Evolutionary conservation across 1,284 basidiomycete genomes (phyloP).

Genomic region (Neonothopanus nambi): DNA sequence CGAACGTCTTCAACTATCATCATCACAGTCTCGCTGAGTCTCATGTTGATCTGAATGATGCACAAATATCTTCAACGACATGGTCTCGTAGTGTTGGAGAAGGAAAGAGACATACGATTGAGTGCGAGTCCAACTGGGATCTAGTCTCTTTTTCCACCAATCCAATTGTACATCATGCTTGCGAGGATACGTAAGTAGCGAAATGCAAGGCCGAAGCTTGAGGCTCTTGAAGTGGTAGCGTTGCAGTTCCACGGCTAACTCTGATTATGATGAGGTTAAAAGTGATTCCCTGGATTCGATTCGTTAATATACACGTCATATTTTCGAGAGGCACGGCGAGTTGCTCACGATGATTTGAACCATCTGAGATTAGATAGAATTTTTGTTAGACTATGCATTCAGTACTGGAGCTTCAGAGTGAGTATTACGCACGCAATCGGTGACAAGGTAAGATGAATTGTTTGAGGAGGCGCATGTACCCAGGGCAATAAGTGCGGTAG

Average conservation of each 20-base stretch:
- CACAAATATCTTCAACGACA: too few relatives aligned
- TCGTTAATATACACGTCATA: neutral
- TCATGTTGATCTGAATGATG: too few relatives aligned
- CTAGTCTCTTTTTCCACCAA: too few relatives aligned
- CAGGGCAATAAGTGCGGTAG: neutral
- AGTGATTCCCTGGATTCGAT: constrained; percentile 1
- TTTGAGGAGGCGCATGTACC: neutral
- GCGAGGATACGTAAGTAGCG: too few relatives aligned
- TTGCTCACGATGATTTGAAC: constrained; percentile 8
- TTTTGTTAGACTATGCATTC: neutral
- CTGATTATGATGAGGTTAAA: constrained; percentile 14
- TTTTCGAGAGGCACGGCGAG: neutral
- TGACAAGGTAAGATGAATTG: constrained; percentile 2
- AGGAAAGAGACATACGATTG: too few relatives aligned
- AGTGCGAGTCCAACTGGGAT: too few relatives aligned
- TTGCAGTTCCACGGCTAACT: neutral
- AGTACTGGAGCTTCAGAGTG: neutral
- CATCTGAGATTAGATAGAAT: neutral
- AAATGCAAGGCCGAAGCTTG: too few relatives aligned
- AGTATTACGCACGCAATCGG: constrained; percentile 8
- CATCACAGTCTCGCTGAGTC: too few relatives aligned
- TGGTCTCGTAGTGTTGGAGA: too few relatives aligned
- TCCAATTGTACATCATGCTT: too few relatives aligned
- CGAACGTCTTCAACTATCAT: too few relatives aligned
- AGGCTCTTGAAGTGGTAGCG: neutral